Percentiles rank a stretch among this genome's conserved stretches.
These are phyloP conservation scores for Hyaloscypha variabilis DNA, from an alignment of 495 filamentous ascomycete species.

Conservation along the genomic window DNA sequence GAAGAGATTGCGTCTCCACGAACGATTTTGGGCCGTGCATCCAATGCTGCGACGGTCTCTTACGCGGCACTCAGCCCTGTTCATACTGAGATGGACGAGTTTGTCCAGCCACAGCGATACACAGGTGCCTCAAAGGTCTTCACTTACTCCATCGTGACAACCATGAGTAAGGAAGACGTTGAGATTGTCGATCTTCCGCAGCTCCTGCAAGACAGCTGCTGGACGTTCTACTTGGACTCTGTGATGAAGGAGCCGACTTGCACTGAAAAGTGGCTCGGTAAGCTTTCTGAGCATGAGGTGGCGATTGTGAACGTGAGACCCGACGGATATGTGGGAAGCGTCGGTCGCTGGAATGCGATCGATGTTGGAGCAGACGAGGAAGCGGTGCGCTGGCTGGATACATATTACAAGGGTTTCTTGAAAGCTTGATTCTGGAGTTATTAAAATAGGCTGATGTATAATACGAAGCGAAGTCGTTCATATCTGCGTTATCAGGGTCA, in stretches of 20 bases:
- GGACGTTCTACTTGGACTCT: slow-evolving; percentile 70
- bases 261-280: slow-evolving; percentile 57
- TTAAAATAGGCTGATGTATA: neutral
- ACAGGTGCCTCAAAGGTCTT: slow-evolving; percentile 59
- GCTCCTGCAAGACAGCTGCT: slow-evolving; percentile 59
- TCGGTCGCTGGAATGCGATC: slow-evolving; percentile 50
- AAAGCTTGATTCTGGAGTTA: slow-evolving; percentile 8
- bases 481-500: neutral
- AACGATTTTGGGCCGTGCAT: slow-evolving; percentile 51
- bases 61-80: slow-evolving; percentile 53
- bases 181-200: slow-evolving; percentile 64
- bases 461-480: neutral
- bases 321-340: slow-evolving; percentile 68
- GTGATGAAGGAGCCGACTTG: slow-evolving; percentile 47
- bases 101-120: slow-evolving; percentile 61
- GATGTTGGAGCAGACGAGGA: slow-evolving; percentile 28
- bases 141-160: slow-evolving; percentile 60
- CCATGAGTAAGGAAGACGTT: slow-evolving; percentile 55
- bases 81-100: slow-evolving; percentile 55
- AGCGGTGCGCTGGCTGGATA: slow-evolving; percentile 45
- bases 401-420: slow-evolving; percentile 47
- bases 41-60: slow-evolving; percentile 49
- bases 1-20: slow-evolving; percentile 40
- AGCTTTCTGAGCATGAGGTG: slow-evolving; percentile 49
- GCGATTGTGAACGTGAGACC: slow-evolving; percentile 64